A percentile compares a stretch with the other conserved stretches of the same genome.
phyloP scores from a whole-genome alignment of 2,329 filamentous ascomycete species.

The Botrytis elliptica region DNA sequence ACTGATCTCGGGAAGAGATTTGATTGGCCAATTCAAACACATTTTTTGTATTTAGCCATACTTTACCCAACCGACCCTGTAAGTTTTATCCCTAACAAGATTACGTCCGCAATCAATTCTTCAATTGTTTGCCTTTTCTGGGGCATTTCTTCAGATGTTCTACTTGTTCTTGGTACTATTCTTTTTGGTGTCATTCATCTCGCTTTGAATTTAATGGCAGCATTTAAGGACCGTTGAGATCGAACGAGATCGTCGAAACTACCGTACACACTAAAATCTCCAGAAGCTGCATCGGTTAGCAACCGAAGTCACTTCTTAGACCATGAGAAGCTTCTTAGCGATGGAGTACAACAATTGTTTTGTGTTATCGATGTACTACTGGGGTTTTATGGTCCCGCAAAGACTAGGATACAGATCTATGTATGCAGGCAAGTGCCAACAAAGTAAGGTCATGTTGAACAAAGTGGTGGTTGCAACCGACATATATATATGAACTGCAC shows the following conservation, averaged over 20 bases:
- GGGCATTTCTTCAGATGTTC: neutral
- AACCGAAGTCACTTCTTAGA: neutral
- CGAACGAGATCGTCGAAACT: neutral
- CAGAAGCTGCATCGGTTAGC: neutral
- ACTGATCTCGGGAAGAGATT: neutral
- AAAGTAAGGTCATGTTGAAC: neutral
- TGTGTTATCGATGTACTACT: neutral
- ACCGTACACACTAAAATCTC: neutral
- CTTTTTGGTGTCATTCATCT: neutral
- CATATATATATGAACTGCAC: neutral
- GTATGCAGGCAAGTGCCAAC: slow-evolving; percentile 5
- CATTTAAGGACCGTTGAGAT: neutral
- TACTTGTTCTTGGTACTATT: neutral
- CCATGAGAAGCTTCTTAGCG: neutral
- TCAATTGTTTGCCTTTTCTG: neutral
- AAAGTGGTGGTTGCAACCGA: neutral
- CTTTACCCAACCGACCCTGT: slow-evolving; percentile 19
- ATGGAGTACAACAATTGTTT: neutral
- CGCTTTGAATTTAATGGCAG: neutral
- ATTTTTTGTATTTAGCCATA: neutral
- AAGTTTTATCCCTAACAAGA: neutral
- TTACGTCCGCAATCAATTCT: neutral
- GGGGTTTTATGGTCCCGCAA: neutral
- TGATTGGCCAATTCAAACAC: neutral
- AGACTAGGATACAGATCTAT: neutral